These are phyloP conservation scores for Mortierella polycephala DNA, from an alignment of 371 early-diverging fungal genomes.

Conservation along the genomic window DNA sequence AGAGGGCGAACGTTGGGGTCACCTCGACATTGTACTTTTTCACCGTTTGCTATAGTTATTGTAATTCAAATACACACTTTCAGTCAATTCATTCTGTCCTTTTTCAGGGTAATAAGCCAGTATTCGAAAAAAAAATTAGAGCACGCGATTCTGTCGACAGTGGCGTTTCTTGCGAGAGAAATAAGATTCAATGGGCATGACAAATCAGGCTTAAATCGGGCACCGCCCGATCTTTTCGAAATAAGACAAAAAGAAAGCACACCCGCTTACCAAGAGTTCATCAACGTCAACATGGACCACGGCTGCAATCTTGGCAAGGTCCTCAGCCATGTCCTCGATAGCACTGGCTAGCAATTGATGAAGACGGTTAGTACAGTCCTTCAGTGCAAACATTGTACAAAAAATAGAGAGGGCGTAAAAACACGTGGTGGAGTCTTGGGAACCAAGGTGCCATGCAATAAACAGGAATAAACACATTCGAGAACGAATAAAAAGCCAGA, in stretches of 20 bases:
- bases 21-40: slow-evolving; percentile 30
- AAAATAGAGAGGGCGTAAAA: background rate
- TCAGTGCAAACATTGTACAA: background rate
- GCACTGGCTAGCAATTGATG: slow-evolving; percentile 8
- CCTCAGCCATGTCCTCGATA: slow-evolving; percentile 37
- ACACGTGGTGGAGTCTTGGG: background rate
- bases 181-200: background rate
- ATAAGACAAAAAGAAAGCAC: background rate
- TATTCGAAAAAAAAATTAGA: background rate
- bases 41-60: slow-evolving; percentile 28
- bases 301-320: slow-evolving; percentile 31
- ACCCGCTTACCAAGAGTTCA: slow-evolving; percentile 34
- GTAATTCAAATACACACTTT: background rate
- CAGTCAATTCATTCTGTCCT: background rate
- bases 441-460: background rate
- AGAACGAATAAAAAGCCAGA: background rate
- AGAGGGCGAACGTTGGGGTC: slow-evolving; percentile 41
- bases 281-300: slow-evolving; percentile 48
- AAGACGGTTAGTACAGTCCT: too few species aligned
- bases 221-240: background rate
- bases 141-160: too few species aligned
- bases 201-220: background rate
- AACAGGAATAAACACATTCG: background rate
- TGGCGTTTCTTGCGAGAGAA: too few species aligned
- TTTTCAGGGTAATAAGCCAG: background rate